A percentile compares a stretch with the other conserved stretches of the same genome.
phyloP scores from a whole-genome alignment of 1,139 yeast species.

The Lodderomyces jiufengensis region DNA sequence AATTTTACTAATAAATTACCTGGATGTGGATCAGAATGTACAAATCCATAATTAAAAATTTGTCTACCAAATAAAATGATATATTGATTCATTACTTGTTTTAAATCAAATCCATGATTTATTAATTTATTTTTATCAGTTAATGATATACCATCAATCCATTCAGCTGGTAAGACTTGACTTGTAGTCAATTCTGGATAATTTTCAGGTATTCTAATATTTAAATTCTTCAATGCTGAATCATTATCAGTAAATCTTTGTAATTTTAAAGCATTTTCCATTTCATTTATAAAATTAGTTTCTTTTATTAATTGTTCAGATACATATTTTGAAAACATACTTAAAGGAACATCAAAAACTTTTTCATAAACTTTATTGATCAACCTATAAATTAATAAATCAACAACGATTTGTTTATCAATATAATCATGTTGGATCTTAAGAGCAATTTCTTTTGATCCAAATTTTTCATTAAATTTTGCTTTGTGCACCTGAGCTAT shows the following conservation, averaged over 20 bases:
- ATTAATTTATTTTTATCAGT: slow-evolving; percentile 42
- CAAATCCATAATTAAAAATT: slow-evolving; percentile 70
- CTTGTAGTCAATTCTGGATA: slow-evolving; percentile 44
- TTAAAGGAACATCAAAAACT: slow-evolving; percentile 63
- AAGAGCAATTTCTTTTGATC: slow-evolving; percentile 57
- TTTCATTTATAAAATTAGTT: slow-evolving; percentile 57
- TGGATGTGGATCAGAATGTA: slow-evolving; percentile 83
- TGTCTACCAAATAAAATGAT: slow-evolving; percentile 60
- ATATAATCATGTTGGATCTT: slow-evolving; percentile 68
- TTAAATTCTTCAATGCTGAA: slow-evolving; percentile 17
- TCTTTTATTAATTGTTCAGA: slow-evolving; percentile 58
- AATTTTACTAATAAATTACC: slow-evolving; percentile 64
- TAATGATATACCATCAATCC: slow-evolving; percentile 70
- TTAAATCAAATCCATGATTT: slow-evolving; percentile 38
- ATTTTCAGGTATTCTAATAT: slow-evolving; percentile 48
- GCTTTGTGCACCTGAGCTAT: slow-evolving; percentile 73
- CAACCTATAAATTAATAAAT: slow-evolving; percentile 53
- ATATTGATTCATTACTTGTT: slow-evolving; percentile 49
- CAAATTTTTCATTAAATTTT: slow-evolving; percentile 28
- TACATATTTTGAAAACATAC: slow-evolving; percentile 54
- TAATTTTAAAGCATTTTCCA: slow-evolving; percentile 43
- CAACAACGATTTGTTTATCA: slow-evolving; percentile 53
- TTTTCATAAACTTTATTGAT: slow-evolving; percentile 53
- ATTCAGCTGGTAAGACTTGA: slow-evolving; percentile 62
- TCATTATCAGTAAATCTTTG: slow-evolving; percentile 22